Conservation (phyloP, 345 rosid species). For the Aegle marmelos region DNA sequence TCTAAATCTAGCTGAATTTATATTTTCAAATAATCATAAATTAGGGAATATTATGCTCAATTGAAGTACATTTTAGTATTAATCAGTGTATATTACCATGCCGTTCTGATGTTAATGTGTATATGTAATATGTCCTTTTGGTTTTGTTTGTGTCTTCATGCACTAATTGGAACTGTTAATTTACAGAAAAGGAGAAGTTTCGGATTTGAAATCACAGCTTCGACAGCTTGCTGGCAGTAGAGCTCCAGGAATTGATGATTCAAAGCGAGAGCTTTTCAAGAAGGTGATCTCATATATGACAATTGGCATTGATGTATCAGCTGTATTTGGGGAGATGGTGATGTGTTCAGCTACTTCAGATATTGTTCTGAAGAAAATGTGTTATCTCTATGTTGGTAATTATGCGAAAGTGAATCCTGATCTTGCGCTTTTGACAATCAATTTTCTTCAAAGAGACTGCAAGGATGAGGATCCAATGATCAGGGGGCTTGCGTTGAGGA, state of each 20-base stretch:
- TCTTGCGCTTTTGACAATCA: slow-evolving; percentile 84
- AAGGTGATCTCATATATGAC: slow-evolving; percentile 95
- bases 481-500: slow-evolving; percentile 91
- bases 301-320: slow-evolving; percentile 86
- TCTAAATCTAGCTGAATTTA: neutral
- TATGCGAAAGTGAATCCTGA: slow-evolving; percentile 96
- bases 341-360: slow-evolving; percentile 99
- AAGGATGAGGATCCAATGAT: slow-evolving; percentile 96
- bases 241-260: slow-evolving; percentile 92
- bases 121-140: neutral
- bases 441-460: slow-evolving; percentile 97
- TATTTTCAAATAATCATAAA: neutral
- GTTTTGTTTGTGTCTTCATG: neutral
- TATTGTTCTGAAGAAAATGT: slow-evolving; percentile 97
- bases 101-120: neutral
- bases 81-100: neutral
- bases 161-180: neutral
- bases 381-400: slow-evolving; percentile 94
- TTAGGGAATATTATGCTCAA: neutral
- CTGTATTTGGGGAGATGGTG: slow-evolving; percentile 97
- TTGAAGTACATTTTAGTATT: neutral
- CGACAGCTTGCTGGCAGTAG: slow-evolving; percentile 97
- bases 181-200: slow-evolving; percentile 87
- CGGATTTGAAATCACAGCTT: slow-evolving; percentile 90
- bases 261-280: slow-evolving; percentile 91